phyloP scores from a whole-genome alignment of 2,329 filamentous ascomycete species.

The Basipetospora chlamydospora region DNA sequence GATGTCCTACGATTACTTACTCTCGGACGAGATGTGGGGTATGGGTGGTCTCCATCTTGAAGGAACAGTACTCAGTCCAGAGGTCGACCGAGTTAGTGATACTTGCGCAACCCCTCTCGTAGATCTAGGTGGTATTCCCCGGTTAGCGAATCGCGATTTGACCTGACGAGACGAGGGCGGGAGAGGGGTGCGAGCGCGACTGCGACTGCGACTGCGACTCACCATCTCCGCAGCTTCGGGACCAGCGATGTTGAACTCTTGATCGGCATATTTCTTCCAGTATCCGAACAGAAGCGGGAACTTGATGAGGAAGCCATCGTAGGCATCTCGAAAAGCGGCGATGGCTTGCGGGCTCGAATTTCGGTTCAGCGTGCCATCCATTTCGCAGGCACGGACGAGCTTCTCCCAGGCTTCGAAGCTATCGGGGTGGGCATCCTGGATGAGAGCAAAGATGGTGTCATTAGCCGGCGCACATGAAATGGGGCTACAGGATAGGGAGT shows the following conservation, averaged over 20 bases:
- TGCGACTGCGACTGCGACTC: no score
- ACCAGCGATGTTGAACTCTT: constrained; percentile 92
- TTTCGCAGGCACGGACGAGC: constrained; percentile 69
- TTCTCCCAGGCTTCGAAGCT: constrained; percentile 94
- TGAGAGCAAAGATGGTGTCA: no score
- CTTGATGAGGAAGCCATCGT: constrained; percentile 85
- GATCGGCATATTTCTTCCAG: constrained; percentile 98
- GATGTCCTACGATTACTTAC: constrained; percentile 61
- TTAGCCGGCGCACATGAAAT: no score
- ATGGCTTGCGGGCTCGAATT: constrained; percentile 95
- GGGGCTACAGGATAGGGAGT: background rate
- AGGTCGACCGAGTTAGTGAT: constrained; percentile 89
- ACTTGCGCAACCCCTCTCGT: constrained; percentile 86
- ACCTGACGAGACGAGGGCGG: background rate
- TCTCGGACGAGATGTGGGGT: constrained; percentile 93
- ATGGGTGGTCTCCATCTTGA: constrained; percentile 96
- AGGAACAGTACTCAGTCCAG: constrained; percentile 93
- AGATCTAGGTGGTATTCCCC: constrained; percentile 49
- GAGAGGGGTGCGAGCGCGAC: no score
- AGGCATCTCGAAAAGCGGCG: constrained; percentile 70
- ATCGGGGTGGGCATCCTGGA: constrained; percentile 57
- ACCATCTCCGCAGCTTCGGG: constrained; percentile 97
- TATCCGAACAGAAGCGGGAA: constrained; percentile 95
- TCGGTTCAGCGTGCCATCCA: constrained; percentile 87
- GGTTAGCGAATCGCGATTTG: constrained; percentile 6